A percentile compares a stretch with the other conserved stretches of the same genome.
Evolutionary conservation across 257 asterid genomes (phyloP).

Genomic region (Coffea canephora): DNA sequence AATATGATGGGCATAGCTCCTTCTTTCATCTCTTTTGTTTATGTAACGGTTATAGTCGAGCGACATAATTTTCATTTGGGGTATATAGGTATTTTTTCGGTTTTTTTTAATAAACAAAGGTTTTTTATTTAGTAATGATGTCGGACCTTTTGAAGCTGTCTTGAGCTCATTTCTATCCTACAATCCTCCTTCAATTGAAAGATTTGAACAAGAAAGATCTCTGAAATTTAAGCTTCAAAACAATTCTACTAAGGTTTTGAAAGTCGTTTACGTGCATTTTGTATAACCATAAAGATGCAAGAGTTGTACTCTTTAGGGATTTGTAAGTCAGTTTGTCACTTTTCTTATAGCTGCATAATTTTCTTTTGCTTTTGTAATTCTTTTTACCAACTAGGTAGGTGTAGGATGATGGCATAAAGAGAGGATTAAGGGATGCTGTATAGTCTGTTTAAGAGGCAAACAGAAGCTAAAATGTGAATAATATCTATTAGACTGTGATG

Average conservation of each 20-base stretch:
- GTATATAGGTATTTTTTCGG: no score
- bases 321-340: not conserved
- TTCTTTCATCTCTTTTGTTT: not conserved
- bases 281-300: conserved; percentile 3
- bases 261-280: not conserved
- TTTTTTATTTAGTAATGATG: not conserved
- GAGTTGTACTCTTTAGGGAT: not conserved
- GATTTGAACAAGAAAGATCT: not conserved
- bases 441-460: conserved; percentile 22
- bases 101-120: not conserved
- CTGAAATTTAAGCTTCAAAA: not conserved
- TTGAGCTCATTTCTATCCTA: not conserved
- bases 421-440: conserved; percentile 16
- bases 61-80: no score
- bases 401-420: conserved; percentile 19
- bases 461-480: conserved; percentile 24
- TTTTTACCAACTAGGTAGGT: conserved; percentile 17
- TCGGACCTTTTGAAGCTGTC: not conserved
- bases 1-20: not conserved
- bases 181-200: not conserved
- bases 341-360: conserved; percentile 12
- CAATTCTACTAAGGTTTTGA: not conserved
- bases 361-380: conserved; percentile 3
- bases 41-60: not conserved
- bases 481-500: conserved; percentile 18